Conservation (phyloP, 768 basidiomycete genomes). For the Boletus reticulatus region DNA sequence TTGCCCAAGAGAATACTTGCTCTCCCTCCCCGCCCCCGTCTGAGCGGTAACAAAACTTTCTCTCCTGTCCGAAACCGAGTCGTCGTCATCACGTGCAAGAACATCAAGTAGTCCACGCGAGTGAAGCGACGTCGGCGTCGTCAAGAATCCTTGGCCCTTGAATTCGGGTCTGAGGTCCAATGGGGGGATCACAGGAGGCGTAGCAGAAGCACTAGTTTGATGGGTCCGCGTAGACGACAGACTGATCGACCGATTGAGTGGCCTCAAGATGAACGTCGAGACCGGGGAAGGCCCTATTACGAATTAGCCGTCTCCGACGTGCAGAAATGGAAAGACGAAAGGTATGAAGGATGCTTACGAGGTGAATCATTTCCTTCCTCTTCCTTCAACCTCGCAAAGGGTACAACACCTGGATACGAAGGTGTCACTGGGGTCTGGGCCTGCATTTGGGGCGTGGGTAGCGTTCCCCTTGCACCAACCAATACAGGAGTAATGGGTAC, state of each 20-base stretch:
- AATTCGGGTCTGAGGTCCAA: conserved; percentile 59
- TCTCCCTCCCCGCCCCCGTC: conserved; percentile 27
- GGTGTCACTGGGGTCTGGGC: conserved; percentile 24
- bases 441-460: conserved; percentile 11
- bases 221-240: conserved; percentile 63
- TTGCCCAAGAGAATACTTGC: conserved; percentile 29
- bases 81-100: conserved; percentile 32
- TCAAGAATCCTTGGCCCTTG: conserved; percentile 32
- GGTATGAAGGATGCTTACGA: conserved; percentile 38
- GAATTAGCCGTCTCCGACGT: no score
- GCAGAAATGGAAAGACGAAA: neutral
- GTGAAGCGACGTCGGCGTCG: conserved; percentile 26
- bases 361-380: conserved; percentile 30
- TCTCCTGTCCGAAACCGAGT: conserved; percentile 48
- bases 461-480: conserved; percentile 13
- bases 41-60: conserved; percentile 57
- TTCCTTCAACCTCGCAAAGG: conserved; percentile 26
- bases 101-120: conserved; percentile 23
- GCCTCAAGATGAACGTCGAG: conserved; percentile 59
- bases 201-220: conserved; percentile 38
- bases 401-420: conserved; percentile 17
- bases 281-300: conserved; percentile 48
- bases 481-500: conserved; percentile 30
- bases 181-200: conserved; percentile 54
- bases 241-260: conserved; percentile 63